Evolutionary conservation across 2,329 filamentous ascomycete genomes (phyloP), one percentile per base, ranked within the genome.

Genomic region (Epichloe hybrida): DNA sequence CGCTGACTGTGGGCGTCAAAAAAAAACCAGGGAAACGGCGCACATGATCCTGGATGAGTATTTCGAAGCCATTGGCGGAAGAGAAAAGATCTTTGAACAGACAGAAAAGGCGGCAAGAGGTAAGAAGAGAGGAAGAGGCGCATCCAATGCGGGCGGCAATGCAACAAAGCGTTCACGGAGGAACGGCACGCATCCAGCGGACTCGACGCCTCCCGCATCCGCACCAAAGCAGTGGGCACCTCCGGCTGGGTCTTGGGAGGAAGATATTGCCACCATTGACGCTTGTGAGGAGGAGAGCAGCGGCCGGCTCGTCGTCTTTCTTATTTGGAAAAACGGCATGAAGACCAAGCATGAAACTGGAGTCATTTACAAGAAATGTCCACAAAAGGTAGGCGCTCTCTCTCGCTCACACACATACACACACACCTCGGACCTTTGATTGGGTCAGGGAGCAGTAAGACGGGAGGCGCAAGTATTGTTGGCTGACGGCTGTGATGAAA

Each of bases 201-300:
- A 73, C 2, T 61, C 69, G 13, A 72, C 73, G 8, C 72, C 78
- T 0, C 75, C 79, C 0, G 66, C 67, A 1, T 70, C 69, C 31
- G 63, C 62, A n/a, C 31, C 47, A 2, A 69, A 68, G 50, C 66
- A 67, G 50, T 88, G 84, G 77, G 77, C 75, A 51, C 83, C 84
- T 2, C 87, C 87, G 0, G 72, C 76, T 2, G 86, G 86, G 7
- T 82, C 76, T 35, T 93, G 87, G 87, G 87, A 93, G 57, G 79
- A 88, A 11, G 74, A 86, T 2, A 79, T 91, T 23, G 73, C 77
- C 20, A 71, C 72, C 1, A 81, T 93, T 35, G 85, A 89, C 56
- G 85, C 83, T 0, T 84, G 85, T 52, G 79, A 88, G 58, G 81
- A 88, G 57, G 75, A 77, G 47, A 70, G 76, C 27, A 71, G 69